Evolutionary conservation across 306 rosid species (phyloP).

Genomic region (Trifolium fragiferum): DNA sequence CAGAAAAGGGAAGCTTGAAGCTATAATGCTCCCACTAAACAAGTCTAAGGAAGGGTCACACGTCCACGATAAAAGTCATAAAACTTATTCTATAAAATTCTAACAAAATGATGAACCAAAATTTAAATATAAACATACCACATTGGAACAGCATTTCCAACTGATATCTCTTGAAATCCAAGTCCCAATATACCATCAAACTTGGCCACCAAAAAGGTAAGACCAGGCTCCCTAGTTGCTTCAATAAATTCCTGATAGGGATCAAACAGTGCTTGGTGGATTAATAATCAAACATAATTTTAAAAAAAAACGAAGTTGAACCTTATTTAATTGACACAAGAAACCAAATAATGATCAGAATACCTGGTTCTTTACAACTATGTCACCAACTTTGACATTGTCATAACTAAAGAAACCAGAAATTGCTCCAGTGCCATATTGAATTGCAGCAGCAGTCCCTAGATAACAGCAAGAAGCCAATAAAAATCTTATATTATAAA

Average conservation of each 20-base stretch:
- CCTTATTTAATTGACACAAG: background rate
- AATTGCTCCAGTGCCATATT: conserved; percentile 84
- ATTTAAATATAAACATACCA: conserved; percentile 57
- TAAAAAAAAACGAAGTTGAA: conserved; percentile 1
- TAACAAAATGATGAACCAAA: conserved; percentile 34
- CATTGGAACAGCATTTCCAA: conserved; percentile 80
- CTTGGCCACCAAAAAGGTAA: conserved; percentile 72
- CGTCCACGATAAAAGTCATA: background rate
- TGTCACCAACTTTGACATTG: conserved; percentile 71
- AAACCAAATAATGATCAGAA: conserved; percentile 25
- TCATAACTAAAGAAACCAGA: conserved; percentile 90
- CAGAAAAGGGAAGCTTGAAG: background rate
- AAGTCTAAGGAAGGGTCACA: background rate
- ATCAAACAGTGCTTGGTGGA: background rate
- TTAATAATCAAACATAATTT: conserved; percentile 9
- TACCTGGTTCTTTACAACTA: conserved; percentile 76
- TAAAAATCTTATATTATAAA: background rate
- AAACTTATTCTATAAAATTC: background rate
- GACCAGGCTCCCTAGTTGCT: conserved; percentile 78
- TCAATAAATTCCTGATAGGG: conserved; percentile 78
- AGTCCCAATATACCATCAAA: conserved; percentile 94
- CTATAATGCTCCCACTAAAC: background rate
- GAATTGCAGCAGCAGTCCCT: conserved; percentile 88
- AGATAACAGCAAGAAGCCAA: conserved; percentile 28
- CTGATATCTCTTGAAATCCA: conserved; percentile 93